These are phyloP conservation scores for Aspergillus proliferans DNA, from an alignment of 2,329 filamentous ascomycete genomes.

Conservation along the genomic window DNA sequence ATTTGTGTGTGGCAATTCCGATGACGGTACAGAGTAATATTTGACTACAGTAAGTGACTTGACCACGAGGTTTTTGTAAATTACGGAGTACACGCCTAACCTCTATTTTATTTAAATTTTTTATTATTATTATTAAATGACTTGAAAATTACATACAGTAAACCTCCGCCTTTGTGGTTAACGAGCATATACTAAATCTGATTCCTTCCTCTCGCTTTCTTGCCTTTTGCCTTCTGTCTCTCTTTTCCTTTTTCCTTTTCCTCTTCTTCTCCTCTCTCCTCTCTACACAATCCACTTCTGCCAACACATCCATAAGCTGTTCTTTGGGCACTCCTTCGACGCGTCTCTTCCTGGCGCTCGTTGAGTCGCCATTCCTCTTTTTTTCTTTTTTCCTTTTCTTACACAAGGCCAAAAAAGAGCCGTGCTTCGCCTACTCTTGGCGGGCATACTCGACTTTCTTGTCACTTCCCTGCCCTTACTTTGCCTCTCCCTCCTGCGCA, in stretches of 20 bases:
- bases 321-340: constrained; percentile 15
- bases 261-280: constrained; percentile 8
- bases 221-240: not conserved
- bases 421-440: constrained; percentile 13
- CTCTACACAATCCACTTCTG: constrained; percentile 8
- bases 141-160: constrained; percentile 6
- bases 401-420: constrained; percentile 19
- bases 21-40: not conserved
- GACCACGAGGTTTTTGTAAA: no score
- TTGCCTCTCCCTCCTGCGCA: constrained; percentile 8
- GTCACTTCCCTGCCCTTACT: constrained; percentile 7
- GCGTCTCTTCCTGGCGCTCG: constrained; percentile 25
- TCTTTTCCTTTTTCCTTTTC: constrained; percentile 1
- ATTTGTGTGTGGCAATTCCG: constrained; percentile 2
- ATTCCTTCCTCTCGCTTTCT: constrained; percentile 8
- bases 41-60: constrained; percentile 7
- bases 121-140: not conserved
- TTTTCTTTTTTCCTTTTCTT: constrained; percentile 4
- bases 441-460: constrained; percentile 14
- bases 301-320: constrained; percentile 16
- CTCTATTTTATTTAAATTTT: constrained; percentile 7
- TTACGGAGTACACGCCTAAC: no score
- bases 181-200: not conserved
- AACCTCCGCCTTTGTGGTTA: no score
- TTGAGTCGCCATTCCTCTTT: constrained; percentile 17